Evolutionary conservation across 2,329 filamentous ascomycete species (phyloP), one percentile per base, ranked within the genome.

Genomic region (Epichloe coenophiala): DNA sequence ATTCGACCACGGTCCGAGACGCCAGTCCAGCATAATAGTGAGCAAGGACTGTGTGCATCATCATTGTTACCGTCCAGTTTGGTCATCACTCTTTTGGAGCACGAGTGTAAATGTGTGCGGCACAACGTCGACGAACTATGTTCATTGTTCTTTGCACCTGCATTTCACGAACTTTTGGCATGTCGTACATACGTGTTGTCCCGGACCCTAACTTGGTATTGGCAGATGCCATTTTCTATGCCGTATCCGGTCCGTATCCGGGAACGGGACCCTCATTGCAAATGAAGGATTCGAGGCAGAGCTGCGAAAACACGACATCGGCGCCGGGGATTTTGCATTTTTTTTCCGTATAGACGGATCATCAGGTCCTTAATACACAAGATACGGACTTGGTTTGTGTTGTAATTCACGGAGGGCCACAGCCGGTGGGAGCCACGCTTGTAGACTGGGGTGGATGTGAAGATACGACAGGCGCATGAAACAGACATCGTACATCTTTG

Each of bases 161-260:
- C 42, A 4, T 45, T 23, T 23, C 12, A 12, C 17, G 21, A 12
- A 6, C 7, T 19, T 19, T 19, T 41, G 39, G 17, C 9, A 19
- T 12, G 12, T 42, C 40, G 40, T 8, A 19, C 40, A 19, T 8
- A 19, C 17, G 15, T n/a, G 6, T 38, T 38, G 36, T 38, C n/a
- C n/a, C 6, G 21, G 13, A 36, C 4, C n/a, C 47, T 19, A 47
- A 51, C 23, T 33, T 5, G 11, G n/a, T 23, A 19, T 12, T 40
- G 27, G 7, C 47, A 82, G 83, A 88, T 56, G 81, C 81, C 7
- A 82, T 88, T 48, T 74, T 87, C 47, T 85, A 84, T 59, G 78
- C 77, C 11, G 75, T 77, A 11, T 17, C 2, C 17, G 17, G 17
- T 78, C 77, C 11, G 75, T 77, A 11, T 17, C 2, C 17, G 17